Base-by-base conservation (phyloP, 202 grass and related monocot species). In the Eragrostis tef region DNA sequence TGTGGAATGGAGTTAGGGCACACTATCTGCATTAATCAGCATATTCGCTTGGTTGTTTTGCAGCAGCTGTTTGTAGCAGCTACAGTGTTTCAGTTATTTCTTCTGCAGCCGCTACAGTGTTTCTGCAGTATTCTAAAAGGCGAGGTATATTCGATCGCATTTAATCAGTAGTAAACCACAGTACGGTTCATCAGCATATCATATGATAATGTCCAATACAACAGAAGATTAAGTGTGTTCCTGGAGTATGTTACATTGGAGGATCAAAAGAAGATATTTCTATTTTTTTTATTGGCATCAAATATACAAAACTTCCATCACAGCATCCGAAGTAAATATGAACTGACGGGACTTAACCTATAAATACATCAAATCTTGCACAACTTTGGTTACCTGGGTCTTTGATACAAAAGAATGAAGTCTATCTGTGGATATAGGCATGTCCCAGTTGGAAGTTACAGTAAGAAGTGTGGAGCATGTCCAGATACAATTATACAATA, bases 341-440 rank as follows among this genome's bases (percentile, higher is more conserved):
- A 82, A 66, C 9, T 72, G 57, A 52, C 27, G 73, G 16, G 67
- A 49, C 61, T 54, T 48, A 79, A 80, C 68, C 57, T 85, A 81
- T 17, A 76, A 76, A 66, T 76, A 44, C 36, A 60, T n/a, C 22
- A 79, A 67, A 67, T 60, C 54, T 45, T 81, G 31, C 22, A 75
- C 76, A 48, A 46, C 15, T 88, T 72, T 47, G n/a, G 73, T 57
- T 70, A 63, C 57, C 39, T 41, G 11, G 74, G 79, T 69, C 62
- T 80, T 87, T 75, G 46, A 7, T 90, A 87, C 79, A 87, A 80
- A 87, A 83, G 74, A 90, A 86, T 90, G 84, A 25, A n/a, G 20
- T 64, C 79, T 87, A 90, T 79, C 62, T 87, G 81, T 86, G 47
- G 80, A 83, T 79, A 73, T 86, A 58, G 15, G 78, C 78, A 56